Conservation (phyloP, 768 basidiomycete species). For the Porpolomopsis calyptriformis region DNA sequence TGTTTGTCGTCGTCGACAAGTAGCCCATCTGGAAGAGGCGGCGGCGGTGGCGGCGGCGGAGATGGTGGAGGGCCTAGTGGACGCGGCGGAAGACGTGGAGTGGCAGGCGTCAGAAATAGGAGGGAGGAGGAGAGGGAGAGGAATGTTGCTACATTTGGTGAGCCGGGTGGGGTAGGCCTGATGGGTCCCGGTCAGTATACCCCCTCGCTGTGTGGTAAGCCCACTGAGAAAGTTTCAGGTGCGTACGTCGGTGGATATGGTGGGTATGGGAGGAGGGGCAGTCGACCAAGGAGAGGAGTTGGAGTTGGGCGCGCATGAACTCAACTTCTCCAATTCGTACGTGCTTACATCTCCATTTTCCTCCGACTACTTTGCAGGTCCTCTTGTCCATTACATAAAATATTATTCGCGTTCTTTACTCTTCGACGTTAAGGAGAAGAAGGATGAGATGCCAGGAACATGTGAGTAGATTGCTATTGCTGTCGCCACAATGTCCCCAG, state of each 20-base stretch:
- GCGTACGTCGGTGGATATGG: neutral
- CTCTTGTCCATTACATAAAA: too few relatives aligned
- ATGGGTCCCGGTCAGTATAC: constrained; percentile 66
- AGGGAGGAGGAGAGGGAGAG: constrained; percentile 76
- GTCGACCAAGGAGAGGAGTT: neutral
- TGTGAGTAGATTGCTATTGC: too few relatives aligned
- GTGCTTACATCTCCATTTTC: too few relatives aligned
- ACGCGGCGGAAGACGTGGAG: constrained; percentile 32
- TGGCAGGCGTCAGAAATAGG: constrained; percentile 50
- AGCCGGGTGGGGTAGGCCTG: constrained; percentile 68
- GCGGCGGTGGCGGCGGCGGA: constrained; percentile 28
- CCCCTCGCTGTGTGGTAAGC: neutral
- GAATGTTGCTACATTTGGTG: constrained; percentile 82
- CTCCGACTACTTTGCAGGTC: too few relatives aligned
- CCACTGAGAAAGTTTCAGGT: neutral
- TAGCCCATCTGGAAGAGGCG: constrained; percentile 21
- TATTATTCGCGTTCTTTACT: too few relatives aligned
- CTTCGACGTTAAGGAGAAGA: too few relatives aligned
- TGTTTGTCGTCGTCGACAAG: constrained; percentile 36
- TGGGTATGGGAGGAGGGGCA: neutral
- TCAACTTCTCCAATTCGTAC: too few relatives aligned
- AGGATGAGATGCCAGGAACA: too few relatives aligned
- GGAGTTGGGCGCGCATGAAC: neutral
- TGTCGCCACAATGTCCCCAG: too few relatives aligned
- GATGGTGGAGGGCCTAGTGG: constrained; percentile 28